Evolutionary conservation across 257 asterid species (phyloP), one percentile per base, ranked within the genome.

Genomic region (Prunella vulgaris): DNA sequence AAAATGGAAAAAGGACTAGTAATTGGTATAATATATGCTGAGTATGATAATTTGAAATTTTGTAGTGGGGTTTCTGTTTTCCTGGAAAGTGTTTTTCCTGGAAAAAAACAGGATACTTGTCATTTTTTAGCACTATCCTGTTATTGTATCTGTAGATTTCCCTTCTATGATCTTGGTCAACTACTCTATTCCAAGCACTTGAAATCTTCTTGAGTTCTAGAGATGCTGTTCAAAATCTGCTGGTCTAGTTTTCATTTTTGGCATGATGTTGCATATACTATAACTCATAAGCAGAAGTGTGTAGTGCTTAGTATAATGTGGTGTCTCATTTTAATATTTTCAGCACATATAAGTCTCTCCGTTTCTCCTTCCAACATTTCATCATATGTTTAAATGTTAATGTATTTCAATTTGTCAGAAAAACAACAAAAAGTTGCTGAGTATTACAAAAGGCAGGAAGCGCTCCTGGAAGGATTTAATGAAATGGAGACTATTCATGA

Each of bases 401-500:
- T 38, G 12, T 53, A 6, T 51, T 32, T 61, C 10, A 5, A 17
- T 48, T 10, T 42, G 20, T 60, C 62, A 93, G 98, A 66, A 81
- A 90, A 85, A 58, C 88, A 83, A 70, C 76, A 82, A 57, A 85
- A 80, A 79, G 80, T 93, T 77, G 86, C 86, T 13, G 95, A 90
- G 71, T 93, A 93, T 70, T 93, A 93, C 87, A 76, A 88, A 80
- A 79, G 81, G 77, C 97, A 90, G 76, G 90, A 87, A 78, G 79
- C 85, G 52, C 89, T 93, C 52, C 86, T 93, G 5, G 84, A 85
- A 82, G 93, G 93, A 28, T 90, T 83, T 78, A 93, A 74, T 78
- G 97, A 90, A 82, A 90, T 93, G 98, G 97, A 90, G 70, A 68
- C 76, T 48, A 79, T 93, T 20, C 85, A 85, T 62, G 97, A 84